A percentile compares a stretch with the other conserved stretches of the same genome.
Conservation (phyloP, 768 basidiomycete genomes). For the Kondoa malvinella region DNA sequence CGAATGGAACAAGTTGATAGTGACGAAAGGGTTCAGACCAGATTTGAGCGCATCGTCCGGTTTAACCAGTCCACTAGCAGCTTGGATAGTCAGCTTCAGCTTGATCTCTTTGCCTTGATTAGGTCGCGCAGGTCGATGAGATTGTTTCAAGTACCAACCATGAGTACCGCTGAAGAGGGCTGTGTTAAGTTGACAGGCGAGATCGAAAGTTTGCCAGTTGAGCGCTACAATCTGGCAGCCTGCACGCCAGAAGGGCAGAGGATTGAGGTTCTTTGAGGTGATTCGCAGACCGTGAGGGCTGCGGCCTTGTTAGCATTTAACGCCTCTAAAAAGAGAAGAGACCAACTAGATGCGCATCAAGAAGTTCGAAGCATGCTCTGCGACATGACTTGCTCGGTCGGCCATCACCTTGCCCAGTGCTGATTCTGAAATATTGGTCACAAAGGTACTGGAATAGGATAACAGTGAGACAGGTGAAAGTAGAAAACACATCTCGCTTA, state of each 20-base stretch:
- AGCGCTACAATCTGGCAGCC: constrained; percentile 16
- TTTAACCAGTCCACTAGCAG: neutral
- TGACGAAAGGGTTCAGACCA: neutral
- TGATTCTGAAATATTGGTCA: constrained; percentile 15
- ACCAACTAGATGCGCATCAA: neutral
- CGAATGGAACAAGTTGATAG: neutral
- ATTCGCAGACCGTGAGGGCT: constrained; percentile 10
- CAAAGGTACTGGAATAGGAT: neutral
- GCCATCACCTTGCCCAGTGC: constrained; percentile 3
- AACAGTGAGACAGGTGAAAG: neutral
- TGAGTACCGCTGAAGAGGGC: constrained; percentile 12
- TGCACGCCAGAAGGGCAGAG: constrained; percentile 10
- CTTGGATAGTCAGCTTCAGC: neutral
- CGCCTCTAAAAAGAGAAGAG: too few relatives aligned
- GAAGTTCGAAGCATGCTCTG: neutral
- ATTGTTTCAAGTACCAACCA: constrained; percentile 14
- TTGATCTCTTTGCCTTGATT: neutral
- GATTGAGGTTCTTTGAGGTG: constrained; percentile 13
- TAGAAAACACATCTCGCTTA: neutral
- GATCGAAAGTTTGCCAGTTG: constrained; percentile 16
- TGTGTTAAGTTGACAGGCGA: constrained; percentile 8
- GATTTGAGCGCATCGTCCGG: neutral
- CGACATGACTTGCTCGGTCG: neutral
- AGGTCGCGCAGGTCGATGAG: neutral
- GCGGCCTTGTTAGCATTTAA: too few relatives aligned